Base-by-base conservation (phyloP, 352 stramenopile species). In the Thraustochytrium striatum region DNA sequence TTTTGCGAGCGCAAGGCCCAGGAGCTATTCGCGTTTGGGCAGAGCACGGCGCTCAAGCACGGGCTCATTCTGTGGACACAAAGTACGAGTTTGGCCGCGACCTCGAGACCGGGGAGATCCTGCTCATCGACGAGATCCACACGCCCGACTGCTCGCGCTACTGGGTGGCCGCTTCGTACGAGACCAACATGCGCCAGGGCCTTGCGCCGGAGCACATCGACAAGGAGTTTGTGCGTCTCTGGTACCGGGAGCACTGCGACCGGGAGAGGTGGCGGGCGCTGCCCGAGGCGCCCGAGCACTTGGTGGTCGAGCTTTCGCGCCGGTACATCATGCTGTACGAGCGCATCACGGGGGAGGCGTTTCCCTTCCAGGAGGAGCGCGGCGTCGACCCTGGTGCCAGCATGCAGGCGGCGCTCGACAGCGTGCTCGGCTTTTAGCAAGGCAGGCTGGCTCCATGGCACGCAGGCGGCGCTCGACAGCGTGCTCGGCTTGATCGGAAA, bases 1-100 rank as follows among this genome's bases (percentile, higher is more conserved):
- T 92, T 95, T 72, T 98, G 96, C 84, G 85, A 80, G 28, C 32
- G 8, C n/a, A 80, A 97, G 61, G 88, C 96, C 21, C 86, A 98
- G 39, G 90, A 93, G 82, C 87, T 99, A 2, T 96, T 96, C 85
- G 89, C 88, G 3, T 96, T 96, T 73, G 94, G 94, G 16, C 94
- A 98, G 84, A 83, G 93, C 78, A 86, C 96, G 78, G 95, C 95
- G 0, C 85, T 88, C 9, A 84, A 92, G 79, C 89, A 92, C 41
- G 96, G 96, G 8, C 86, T 99, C 36, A 98, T 99, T 79, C 88
- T 99, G 96, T 99, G 8, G 96, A 99, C 88, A 99, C 96, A 44
- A 99, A 99, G 87, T 96, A 94, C 81, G 91, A 96, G 87, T 92
- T 95, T 79, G 91, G 91, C 19, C 88, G 87, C 52, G 89, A 93